phyloP scores from a whole-genome alignment of 2,329 filamentous ascomycete genomes.

The Colletotrichum cereale region DNA sequence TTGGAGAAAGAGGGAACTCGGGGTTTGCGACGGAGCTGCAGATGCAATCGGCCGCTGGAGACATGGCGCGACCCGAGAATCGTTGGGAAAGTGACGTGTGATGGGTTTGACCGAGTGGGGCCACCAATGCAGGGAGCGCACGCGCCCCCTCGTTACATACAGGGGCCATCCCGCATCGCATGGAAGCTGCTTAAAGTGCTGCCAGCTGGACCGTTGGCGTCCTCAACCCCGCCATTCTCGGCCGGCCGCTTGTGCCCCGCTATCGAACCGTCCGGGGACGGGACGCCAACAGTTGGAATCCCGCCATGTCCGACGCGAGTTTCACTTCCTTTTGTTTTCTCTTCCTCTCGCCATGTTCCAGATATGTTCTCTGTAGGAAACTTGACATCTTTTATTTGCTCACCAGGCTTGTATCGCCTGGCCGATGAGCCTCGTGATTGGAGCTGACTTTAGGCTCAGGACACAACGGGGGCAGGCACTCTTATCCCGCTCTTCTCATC shows the following conservation, averaged over 20 bases:
- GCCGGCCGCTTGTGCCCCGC: slow-evolving; percentile 26
- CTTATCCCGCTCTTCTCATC: not conserved
- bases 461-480: not conserved
- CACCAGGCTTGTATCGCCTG: not conserved
- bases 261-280: slow-evolving; percentile 15
- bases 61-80: slow-evolving; percentile 36
- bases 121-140: slow-evolving; percentile 12
- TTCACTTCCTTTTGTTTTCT: not conserved
- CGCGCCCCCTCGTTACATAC: slow-evolving; percentile 15
- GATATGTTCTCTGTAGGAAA: not conserved
- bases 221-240: slow-evolving; percentile 31
- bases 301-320: not conserved
- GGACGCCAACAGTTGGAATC: not conserved
- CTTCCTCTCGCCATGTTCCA: not conserved
- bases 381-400: not conserved
- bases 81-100: slow-evolving; percentile 39
- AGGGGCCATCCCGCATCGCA: slow-evolving; percentile 21
- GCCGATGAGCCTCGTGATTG: not conserved
- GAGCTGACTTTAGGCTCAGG: not conserved
- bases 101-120: slow-evolving; percentile 38
- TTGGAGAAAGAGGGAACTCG: not conserved
- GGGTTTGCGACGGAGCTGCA: not conserved
- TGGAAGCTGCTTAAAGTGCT: slow-evolving; percentile 23
- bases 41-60: slow-evolving; percentile 1
- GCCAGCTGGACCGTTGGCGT: slow-evolving; percentile 15